phyloP scores from a whole-genome alignment of 345 rosid species.

The rapeseed (Brassica napus) region Da-Ae NC_063450.1:38515501-38516000 shows the following conservation, averaged over 20 bases:
- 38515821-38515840: background rate
- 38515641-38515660: background rate
- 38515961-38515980: constrained; percentile 58
- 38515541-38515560: constrained; percentile 31
- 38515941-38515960: constrained; percentile 47
- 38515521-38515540: constrained; percentile 24
- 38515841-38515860: constrained; percentile 4
- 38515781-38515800: constrained; percentile 22
- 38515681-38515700: constrained; percentile 38
- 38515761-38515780: constrained; percentile 38
- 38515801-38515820: constrained; percentile 31
- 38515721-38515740: background rate
- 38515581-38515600: constrained; percentile 25
- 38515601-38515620: constrained; percentile 34
- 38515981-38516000: constrained; percentile 44
- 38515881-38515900: background rate
- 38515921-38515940: constrained; percentile 8
- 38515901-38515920: constrained; percentile 23
- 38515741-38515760: constrained; percentile 39
- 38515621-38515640: constrained; percentile 27
- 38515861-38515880: background rate
- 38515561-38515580: background rate
- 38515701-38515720: constrained; percentile 28
- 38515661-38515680: background rate
- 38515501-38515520: background rate